Base-by-base conservation (phyloP, 345 rosid species). In the Gossypium raimondii region DNA sequence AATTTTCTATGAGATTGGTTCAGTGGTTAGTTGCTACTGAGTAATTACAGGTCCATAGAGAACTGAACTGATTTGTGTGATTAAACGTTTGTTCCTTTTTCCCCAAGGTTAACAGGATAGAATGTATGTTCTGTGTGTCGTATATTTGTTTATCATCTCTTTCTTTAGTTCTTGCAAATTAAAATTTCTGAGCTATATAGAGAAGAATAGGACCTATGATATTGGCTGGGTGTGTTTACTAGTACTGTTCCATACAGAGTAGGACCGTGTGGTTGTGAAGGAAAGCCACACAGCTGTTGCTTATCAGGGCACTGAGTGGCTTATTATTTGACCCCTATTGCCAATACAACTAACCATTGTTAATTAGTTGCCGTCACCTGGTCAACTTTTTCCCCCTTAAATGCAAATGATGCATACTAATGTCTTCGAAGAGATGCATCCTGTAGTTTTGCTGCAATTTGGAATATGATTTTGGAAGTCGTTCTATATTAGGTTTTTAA, bases 321-420 rank as follows among this genome's bases (percentile, higher is more conserved):
- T n/a, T 24, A 7, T n/a, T 17, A 51, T 51, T 24, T 51, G 59
- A 25, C 11, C 24, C 24, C 0, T 9, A 27, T 10, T 16, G 59
- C 10, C 16, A 17, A 17, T 27, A 17, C 44, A 25, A 9, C 4
- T 25, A 7, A 27, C 41, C 59, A 25, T 50, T 51, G 59, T 69
- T 27, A 16, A 50, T 25, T 50, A 17, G 25, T 17, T 44, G n/a
- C 43, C 22, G 9, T 17, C 14, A 4, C 44, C 44, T 50, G 58
- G 57, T 48, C 2, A 1, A 50, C 11, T 14, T 68, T 12, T 68
- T 16, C 27, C 27, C 18, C 34, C 55, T 2, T 48, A 13, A 68
- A 25, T 68, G 43, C 58, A 68, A 50, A 50, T 68, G 72, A 69
- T 69, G 72, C 71, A 67, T 13, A 38, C 55, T 47, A 13, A 44